Evolutionary conservation across 2,329 filamentous ascomycete species (phyloP), one percentile per base, ranked within the genome.

Genomic region (Chrysoporthe austroafricana): DNA sequence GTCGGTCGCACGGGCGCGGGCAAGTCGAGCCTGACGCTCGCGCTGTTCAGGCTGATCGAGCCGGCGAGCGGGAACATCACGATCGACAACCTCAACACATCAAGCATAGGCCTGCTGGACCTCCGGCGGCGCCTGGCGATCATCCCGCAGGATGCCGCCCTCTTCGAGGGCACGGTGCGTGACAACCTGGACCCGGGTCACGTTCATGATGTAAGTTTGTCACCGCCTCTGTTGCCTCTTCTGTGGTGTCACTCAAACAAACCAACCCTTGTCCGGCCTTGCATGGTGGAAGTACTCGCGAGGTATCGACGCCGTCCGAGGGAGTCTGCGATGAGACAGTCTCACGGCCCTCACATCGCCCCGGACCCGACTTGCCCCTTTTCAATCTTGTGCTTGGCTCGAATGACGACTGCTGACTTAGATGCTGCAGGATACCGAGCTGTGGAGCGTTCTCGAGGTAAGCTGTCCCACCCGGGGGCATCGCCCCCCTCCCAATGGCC

Each of bases 131-230:
- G 96, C 67, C 84, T 99, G 60, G 95, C 96, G 65, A 99, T 99
- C 75, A 99, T 99, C 72, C 96, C 96, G 4, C 96, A 99, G 78
- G 96, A 99, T 80, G 95, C 96, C 42, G 95, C 95, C 71, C 87
- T 99, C 70, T 99, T 99, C 74, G 82, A 84, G 65, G 81, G 81
- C 9, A 78, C 79, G 9, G 88, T 99, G 71, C 89, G 96, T 72
- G 96, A 99, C 79, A 99, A 99, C 76, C 86, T 98, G 50, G 96
- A 99, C 77, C 96, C 96, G 34, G 93, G 91, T 39, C 92, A 97
- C 77, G 93, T 96, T 65, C 94, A 97, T 76, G 95, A 97, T 79
- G 68, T 70, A 66, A 70, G 68, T 63, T 64, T 64, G 57, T 61
- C 34, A 42, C 52, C 43, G 13, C 14, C 50, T 59, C 16, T 34